These are phyloP conservation scores for Zasmidium cellare DNA, from an alignment of 2,329 filamentous ascomycete species.

Conservation along the genomic window DNA sequence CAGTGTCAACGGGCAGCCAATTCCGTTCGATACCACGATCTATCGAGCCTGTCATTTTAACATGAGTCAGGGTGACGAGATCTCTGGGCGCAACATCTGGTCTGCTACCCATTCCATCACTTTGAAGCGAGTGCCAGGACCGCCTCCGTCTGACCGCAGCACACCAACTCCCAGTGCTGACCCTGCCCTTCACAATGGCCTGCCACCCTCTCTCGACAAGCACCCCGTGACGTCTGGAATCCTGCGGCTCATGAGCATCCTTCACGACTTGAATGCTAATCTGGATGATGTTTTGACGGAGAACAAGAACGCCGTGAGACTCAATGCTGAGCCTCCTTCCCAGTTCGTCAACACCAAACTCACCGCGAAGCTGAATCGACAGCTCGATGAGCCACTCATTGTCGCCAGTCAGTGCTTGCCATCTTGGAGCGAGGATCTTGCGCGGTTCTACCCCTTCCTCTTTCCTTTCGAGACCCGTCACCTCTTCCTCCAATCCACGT, in stretches of 20 bases:
- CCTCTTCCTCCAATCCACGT: slow-evolving; percentile 94
- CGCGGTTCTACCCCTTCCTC: slow-evolving; percentile 89
- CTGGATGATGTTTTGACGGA: slow-evolving; percentile 86
- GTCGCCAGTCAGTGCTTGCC: slow-evolving; percentile 96
- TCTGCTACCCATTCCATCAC: slow-evolving; percentile 87
- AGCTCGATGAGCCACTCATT: slow-evolving; percentile 93
- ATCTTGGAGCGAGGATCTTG: slow-evolving; percentile 92
- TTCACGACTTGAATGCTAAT: slow-evolving; percentile 91
- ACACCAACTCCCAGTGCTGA: slow-evolving; percentile 51
- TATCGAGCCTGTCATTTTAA: slow-evolving; percentile 87
- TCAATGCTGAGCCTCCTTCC: slow-evolving; percentile 79
- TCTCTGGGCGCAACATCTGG: slow-evolving; percentile 78
- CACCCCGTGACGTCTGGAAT: slow-evolving; percentile 85
- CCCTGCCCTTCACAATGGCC: slow-evolving; percentile 52
- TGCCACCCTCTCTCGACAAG: slow-evolving; percentile 78
- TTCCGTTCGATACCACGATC: slow-evolving; percentile 90
- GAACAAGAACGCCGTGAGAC: slow-evolving; percentile 61
- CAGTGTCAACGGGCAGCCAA: slow-evolving; percentile 77
- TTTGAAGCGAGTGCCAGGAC: slow-evolving; percentile 82
- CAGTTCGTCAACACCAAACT: slow-evolving; percentile 99
- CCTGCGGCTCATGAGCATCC: slow-evolving; percentile 79
- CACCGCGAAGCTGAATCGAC: slow-evolving; percentile 94
- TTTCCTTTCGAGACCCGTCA: slow-evolving; percentile 98
- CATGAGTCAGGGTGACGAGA: slow-evolving; percentile 62
- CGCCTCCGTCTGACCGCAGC: slow-evolving; percentile 71